These are phyloP conservation scores for Lasiodiplodia citricola DNA, from an alignment of 2,329 filamentous ascomycete species.

Conservation along the genomic window DNA sequence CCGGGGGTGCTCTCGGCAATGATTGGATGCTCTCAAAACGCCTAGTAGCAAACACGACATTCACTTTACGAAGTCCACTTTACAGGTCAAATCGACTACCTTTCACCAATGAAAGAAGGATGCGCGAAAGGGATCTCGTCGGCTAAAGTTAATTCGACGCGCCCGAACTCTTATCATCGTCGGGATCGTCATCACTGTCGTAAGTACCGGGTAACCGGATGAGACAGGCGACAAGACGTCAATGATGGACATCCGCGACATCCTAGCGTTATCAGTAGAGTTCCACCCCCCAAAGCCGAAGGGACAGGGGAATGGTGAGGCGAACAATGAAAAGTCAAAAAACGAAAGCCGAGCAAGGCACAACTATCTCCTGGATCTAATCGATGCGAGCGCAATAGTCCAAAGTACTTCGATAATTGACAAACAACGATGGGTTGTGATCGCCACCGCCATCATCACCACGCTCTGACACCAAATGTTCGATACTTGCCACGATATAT, in stretches of 20 bases:
- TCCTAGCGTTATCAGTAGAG: not conserved
- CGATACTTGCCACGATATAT: not conserved
- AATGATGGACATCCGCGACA: not conserved
- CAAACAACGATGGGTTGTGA: not conserved
- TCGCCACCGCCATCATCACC: not conserved
- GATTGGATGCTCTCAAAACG: not conserved
- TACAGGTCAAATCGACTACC: not conserved
- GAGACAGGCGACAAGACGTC: not conserved
- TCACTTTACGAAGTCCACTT: not conserved
- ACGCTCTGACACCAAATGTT: not conserved
- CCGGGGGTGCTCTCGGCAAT: too few species aligned
- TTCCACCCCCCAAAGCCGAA: not conserved
- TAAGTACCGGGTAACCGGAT: not conserved
- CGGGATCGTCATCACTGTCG: not conserved
- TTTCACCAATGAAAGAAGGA: not conserved
- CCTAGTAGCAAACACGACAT: not conserved
- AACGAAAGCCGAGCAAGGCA: not conserved
- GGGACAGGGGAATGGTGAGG: not conserved
- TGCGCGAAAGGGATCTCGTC: not conserved
- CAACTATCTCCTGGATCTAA: not conserved
- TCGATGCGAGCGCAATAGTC: too few species aligned
- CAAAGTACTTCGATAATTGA: not conserved
- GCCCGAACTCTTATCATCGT: not conserved
- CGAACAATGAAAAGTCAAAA: not conserved
- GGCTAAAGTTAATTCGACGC: not conserved